Conservation (phyloP, 768 basidiomycete species). For the Kwoniella pini region DNA sequence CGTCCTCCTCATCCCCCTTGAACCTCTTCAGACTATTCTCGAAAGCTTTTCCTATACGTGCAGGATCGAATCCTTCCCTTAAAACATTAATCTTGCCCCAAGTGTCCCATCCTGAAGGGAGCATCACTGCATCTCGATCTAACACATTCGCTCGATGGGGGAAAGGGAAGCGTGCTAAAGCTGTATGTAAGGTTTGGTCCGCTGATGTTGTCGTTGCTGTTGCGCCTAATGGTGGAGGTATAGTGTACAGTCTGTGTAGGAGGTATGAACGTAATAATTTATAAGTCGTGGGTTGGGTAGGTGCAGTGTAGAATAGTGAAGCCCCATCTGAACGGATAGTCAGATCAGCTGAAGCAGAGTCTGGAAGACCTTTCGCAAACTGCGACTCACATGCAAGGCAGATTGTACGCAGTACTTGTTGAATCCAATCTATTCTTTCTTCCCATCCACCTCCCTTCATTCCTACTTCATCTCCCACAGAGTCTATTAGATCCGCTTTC, state of each 20-base stretch:
- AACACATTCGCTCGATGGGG: slow-evolving; percentile 82
- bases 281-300: slow-evolving; percentile 68
- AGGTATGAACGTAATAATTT: slow-evolving; percentile 77
- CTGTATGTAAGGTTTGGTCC: slow-evolving; percentile 58
- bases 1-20: slow-evolving; percentile 70
- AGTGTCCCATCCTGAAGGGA: slow-evolving; percentile 96
- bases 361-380: not conserved
- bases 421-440: slow-evolving; percentile 89
- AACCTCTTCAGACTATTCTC: slow-evolving; percentile 50
- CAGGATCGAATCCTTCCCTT: slow-evolving; percentile 86
- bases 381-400: slow-evolving; percentile 89
- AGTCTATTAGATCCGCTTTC: slow-evolving; percentile 88
- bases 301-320: slow-evolving; percentile 84
- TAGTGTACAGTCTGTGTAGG: slow-evolving; percentile 75
- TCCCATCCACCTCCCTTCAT: slow-evolving; percentile 75
- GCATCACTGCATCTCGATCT: slow-evolving; percentile 86
- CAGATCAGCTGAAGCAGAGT: not conserved
- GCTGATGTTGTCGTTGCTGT: slow-evolving; percentile 11
- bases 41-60: slow-evolving; percentile 37
- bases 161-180: slow-evolving; percentile 79
- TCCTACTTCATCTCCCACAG: slow-evolving; percentile 69
- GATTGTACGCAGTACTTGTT: slow-evolving; percentile 90
- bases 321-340: slow-evolving; percentile 71
- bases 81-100: slow-evolving; percentile 94
- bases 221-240: slow-evolving; percentile 62